phyloP scores from a whole-genome alignment of 169 alveolate genomes.

The Plasmodium sp. region DNA sequence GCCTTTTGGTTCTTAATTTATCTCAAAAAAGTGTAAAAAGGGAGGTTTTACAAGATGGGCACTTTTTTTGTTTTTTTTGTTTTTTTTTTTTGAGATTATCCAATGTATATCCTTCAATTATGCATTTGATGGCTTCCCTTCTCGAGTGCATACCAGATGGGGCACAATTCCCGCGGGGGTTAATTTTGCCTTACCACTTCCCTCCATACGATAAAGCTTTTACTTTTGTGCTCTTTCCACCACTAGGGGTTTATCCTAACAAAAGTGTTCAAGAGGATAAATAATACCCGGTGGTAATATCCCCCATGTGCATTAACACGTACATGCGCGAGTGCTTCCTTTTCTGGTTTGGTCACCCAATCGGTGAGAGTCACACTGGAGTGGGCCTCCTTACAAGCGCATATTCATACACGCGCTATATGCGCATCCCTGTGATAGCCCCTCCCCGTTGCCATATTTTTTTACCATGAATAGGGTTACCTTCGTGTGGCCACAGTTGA shows the following conservation, averaged over 20 bases:
- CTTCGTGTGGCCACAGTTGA: neutral
- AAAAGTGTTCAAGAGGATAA: neutral
- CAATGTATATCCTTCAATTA: neutral
- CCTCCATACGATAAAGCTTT: neutral
- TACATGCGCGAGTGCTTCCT: neutral
- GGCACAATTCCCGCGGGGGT: neutral
- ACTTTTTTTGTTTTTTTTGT: neutral
- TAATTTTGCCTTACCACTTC: neutral
- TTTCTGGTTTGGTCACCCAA: neutral
- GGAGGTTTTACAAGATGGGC: neutral
- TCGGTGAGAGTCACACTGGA: neutral
- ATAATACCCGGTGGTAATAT: neutral
- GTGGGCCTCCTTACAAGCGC: neutral
- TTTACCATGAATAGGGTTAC: neutral
- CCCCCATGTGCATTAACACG: neutral
- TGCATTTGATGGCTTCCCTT: neutral
- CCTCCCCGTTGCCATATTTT: neutral
- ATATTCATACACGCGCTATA: neutral
- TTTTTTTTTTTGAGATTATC: neutral
- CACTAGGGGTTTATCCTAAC: neutral
- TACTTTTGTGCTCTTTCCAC: neutral
- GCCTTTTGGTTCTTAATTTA: neutral
- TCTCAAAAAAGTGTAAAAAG: neutral
- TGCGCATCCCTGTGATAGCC: neutral
- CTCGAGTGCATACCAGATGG: neutral